Percentiles rank a stretch among this genome's conserved stretches.
Evolutionary conservation across 2,329 filamentous ascomycete genomes (phyloP).

Genomic region (Blastomyces emzantsi): DNA sequence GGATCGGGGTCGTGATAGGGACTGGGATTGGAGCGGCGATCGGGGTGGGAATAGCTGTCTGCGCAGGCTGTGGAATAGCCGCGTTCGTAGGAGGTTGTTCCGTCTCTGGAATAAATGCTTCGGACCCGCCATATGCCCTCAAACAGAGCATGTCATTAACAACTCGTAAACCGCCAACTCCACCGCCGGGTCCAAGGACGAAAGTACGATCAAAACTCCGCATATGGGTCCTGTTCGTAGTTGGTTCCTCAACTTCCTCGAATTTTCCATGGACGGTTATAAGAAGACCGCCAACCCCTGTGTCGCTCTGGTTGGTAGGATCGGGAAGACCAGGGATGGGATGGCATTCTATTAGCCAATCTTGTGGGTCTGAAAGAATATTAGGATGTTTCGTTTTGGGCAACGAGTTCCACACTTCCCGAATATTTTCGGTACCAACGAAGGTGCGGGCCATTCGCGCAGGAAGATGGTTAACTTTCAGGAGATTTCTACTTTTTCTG

Average conservation of each 20-base stretch:
- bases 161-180: slow-evolving; percentile 59
- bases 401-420: slow-evolving; percentile 58
- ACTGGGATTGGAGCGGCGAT: slow-evolving; percentile 16
- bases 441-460: slow-evolving; percentile 58
- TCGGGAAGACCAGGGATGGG: slow-evolving; percentile 63
- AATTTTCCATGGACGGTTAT: slow-evolving; percentile 78
- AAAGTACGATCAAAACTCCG: slow-evolving; percentile 79
- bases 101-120: slow-evolving; percentile 43
- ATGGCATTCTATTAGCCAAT: slow-evolving; percentile 78
- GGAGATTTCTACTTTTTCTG: slow-evolving; percentile 67
- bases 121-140: slow-evolving; percentile 53
- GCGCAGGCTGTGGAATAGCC: slow-evolving; percentile 14
- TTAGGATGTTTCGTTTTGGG: slow-evolving; percentile 68
- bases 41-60: slow-evolving; percentile 23
- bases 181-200: slow-evolving; percentile 64
- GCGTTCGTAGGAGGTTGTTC: slow-evolving; percentile 31
- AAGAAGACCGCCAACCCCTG: slow-evolving; percentile 67
- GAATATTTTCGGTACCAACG: slow-evolving; percentile 56
- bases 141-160: slow-evolving; percentile 71
- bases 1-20: slow-evolving; percentile 19
- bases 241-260: slow-evolving; percentile 57
- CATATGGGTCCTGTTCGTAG: slow-evolving; percentile 48
- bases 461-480: slow-evolving; percentile 54
- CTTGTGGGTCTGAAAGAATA: slow-evolving; percentile 55
- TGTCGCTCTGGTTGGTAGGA: slow-evolving; percentile 51